A percentile compares a stretch with the other conserved stretches of the same genome.
phyloP scores from a whole-genome alignment of 2,329 filamentous ascomycete genomes.

The Blastomyces percursus region DNA sequence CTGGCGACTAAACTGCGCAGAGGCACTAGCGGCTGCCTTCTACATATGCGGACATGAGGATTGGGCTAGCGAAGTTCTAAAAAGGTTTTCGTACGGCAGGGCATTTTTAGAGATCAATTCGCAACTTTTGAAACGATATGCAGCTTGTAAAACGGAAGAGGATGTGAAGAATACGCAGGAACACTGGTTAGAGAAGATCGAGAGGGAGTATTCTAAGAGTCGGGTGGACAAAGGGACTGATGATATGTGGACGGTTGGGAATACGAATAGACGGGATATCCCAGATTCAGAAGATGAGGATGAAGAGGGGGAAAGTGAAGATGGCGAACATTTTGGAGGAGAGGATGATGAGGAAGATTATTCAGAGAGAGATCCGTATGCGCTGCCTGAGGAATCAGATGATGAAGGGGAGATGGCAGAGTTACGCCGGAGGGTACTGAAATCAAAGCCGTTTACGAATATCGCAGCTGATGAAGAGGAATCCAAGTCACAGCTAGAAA shows the following conservation, averaged over 20 bases:
- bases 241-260: conserved; percentile 85
- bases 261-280: conserved; percentile 58
- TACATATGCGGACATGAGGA: conserved; percentile 84
- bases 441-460: conserved; percentile 67
- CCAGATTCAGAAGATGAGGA: conserved; percentile 32
- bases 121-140: conserved; percentile 70
- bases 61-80: conserved; percentile 76
- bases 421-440: conserved; percentile 76
- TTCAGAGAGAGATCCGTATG: conserved; percentile 54
- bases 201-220: conserved; percentile 77
- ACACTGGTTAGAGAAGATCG: conserved; percentile 79
- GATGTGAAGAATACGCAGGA: conserved; percentile 75
- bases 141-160: conserved; percentile 68
- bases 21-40: conserved; percentile 86
- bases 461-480: conserved; percentile 29
- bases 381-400: conserved; percentile 65
- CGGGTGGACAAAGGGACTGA: conserved; percentile 48
- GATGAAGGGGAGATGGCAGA: conserved; percentile 91
- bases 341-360: conserved; percentile 38
- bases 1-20: conserved; percentile 89
- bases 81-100: conserved; percentile 76
- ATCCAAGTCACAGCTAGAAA: conserved; percentile 49
- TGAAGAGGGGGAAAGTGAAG: conserved; percentile 32
- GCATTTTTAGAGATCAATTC: conserved; percentile 87
- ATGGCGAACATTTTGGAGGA: conserved; percentile 35